Evolutionary conservation across 2,329 filamentous ascomycete genomes (phyloP), one percentile per base, ranked within the genome.

Genomic region (Nemania bipapillata): DNA sequence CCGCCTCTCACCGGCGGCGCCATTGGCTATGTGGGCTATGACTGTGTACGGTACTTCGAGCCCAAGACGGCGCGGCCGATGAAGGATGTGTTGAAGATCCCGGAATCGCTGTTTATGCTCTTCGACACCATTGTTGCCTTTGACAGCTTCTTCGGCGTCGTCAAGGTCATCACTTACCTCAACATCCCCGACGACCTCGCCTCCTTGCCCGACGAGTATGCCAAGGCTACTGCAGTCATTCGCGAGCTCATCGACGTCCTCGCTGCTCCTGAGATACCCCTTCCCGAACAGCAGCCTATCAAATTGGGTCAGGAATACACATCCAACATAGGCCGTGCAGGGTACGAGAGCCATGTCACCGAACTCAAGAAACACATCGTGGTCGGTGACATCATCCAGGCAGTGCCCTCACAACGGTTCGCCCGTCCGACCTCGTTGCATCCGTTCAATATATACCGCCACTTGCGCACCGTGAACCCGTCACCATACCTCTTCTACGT

Each of bases 401-500:
- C 94, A 0, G 96, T 99, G 17, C 96, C 96, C 1, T 97, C 94
- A 49, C 96, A 99, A 82, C 90, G 96, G 60, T 92, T 98, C 78
- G 91, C 94, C 7, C 89, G 95, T 30, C 94, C 94, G 15, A 99
- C 96, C 2, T 90, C 89, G 64, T 85, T 99, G 50, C 96, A 99
- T 80, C 95, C 96, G 0, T 99, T 98, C 86, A 99, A 98, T 84
- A 92, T 99, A 76, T 99, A 98, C 85, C 90, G 95, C 63, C 93
- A 97, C 79, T 87, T 99, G 42, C 92, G 96, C 70, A 97, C 93
- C n/a, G 92, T 98, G 77, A 99, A 99, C 79, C 96, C 96, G 0
- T 97, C 94, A 8, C 96, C 96, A 0, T 99, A 99, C 81, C 89
- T 99, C 40, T 99, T 99, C 85, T 99, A 94, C 82, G 89, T 99